Conservation (phyloP, 23 red algal species). For the Gracilaria gracilis region DNA sequence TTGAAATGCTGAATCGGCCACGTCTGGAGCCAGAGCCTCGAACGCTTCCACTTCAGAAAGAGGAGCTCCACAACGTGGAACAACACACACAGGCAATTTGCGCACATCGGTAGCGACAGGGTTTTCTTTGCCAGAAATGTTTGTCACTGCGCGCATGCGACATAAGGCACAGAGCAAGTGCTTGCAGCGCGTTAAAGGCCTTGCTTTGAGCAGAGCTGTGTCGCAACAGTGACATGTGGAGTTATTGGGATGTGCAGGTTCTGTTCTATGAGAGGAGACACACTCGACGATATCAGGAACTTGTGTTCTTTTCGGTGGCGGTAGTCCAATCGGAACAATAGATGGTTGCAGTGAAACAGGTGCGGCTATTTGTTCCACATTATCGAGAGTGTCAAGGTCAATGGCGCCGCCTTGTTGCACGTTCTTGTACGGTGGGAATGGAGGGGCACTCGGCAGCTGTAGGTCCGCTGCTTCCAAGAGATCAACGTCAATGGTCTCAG, state of each 20-base stretch:
- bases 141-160: background rate
- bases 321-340: slow-evolving; percentile 7
- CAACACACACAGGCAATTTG: background rate
- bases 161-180: slow-evolving; percentile 16
- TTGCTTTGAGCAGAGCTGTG: slow-evolving; percentile 5
- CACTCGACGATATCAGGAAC: slow-evolving; percentile 17
- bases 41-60: slow-evolving; percentile 32
- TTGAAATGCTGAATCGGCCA: slow-evolving; percentile 37
- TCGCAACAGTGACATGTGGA: background rate
- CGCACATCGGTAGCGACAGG: background rate
- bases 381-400: slow-evolving; percentile 16
- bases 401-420: background rate
- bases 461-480: background rate
- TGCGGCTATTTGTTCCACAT: background rate
- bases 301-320: background rate
- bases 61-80: slow-evolving; percentile 35
- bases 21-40: slow-evolving; percentile 32
- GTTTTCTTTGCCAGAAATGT: background rate
- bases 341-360: background rate
- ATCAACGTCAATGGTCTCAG: background rate
- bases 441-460: background rate
- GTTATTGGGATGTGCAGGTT: background rate
- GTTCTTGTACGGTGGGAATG: background rate
- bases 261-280: background rate
- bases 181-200: slow-evolving; percentile 6